Base-by-base conservation (phyloP, 2,329 filamentous ascomycete species). In the Blastomyces emzantsi region DNA sequence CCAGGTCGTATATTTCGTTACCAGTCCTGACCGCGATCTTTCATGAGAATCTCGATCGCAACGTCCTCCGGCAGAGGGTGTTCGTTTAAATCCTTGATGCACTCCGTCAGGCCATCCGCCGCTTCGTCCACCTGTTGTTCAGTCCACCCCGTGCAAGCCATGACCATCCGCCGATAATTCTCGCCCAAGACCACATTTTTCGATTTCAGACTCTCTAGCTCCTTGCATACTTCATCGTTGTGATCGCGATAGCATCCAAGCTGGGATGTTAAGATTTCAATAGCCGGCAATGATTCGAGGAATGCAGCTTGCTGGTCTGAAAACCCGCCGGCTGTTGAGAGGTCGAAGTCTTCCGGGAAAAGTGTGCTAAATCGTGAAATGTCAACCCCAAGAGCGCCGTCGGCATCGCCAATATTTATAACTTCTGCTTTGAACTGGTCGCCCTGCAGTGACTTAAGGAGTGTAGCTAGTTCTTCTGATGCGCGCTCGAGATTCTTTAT, bases 131-230 rank as follows among this genome's bases (percentile, higher is more conserved):
- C 89, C 64, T 90, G 85, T 9, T 83, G 82, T 66, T 95, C 91
- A 0, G 85, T 83, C 43, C 92, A 89, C 9, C 86, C 87, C 0
- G 92, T 96, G 73, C 93, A 97, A 15, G 97, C 79, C 62, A 89
- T 87, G 30, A 99, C 91, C 39, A 97, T 90, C 68, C 88, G 89
- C 33, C 92, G 85, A 73, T 97, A 97, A 76, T 94, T 91, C 68
- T 88, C 82, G 71, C 96, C 93, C 3, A 96, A 82, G 62, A 96
- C 92, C 4, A 87, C 87, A 69, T 90, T 93, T 65, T 90, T 87
- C 39, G 88, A 87, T 73, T 90, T 88, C 9, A 99, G 82, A 6
- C 83, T 83, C 22, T 84, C 82, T 1, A 91, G 87, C 69, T 88
- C 85, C 60, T 85, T 84, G 62, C 85, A 80, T 15, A 94, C 85